Evolutionary conservation across 1,284 basidiomycete genomes (phyloP).

Genomic region (Cryptococcus floricola): DNA sequence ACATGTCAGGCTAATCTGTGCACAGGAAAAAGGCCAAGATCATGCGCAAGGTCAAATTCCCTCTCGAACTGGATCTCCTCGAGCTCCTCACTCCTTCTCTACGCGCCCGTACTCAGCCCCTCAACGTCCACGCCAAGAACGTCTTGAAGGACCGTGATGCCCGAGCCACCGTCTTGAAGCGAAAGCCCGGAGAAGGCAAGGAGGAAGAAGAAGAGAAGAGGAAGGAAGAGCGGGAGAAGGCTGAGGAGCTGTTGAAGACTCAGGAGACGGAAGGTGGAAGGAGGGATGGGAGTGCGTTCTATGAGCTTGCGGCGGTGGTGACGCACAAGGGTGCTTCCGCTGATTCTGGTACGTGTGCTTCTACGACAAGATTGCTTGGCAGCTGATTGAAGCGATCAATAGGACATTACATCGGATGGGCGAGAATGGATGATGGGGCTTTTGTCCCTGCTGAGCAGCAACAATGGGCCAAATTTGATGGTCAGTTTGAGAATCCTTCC

Average conservation of each 20-base stretch:
- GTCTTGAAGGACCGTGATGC: constrained; percentile 80
- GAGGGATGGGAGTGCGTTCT: constrained; percentile 31
- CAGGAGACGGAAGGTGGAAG: constrained; percentile 12
- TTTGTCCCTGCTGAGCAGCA: constrained; percentile 35
- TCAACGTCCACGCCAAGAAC: constrained; percentile 68
- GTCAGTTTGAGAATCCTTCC: constrained; percentile 19
- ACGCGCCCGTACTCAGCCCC: constrained; percentile 64
- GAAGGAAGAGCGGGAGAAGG: constrained; percentile 25
- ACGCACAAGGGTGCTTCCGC: constrained; percentile 96
- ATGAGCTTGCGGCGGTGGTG: constrained; percentile 68
- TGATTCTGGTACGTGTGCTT: constrained; percentile 59
- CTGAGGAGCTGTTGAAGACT: constrained; percentile 34
- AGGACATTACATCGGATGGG: constrained; percentile 83
- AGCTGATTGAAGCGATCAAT: background rate
- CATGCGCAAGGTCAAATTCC: constrained; percentile 94
- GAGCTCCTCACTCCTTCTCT: constrained; percentile 80
- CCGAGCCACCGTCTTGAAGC: constrained; percentile 74
- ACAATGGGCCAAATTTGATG: constrained; percentile 68
- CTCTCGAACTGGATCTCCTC: constrained; percentile 69
- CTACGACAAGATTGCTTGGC: constrained; percentile 1
- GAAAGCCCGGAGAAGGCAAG: constrained; percentile 55
- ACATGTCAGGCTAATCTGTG: background rate
- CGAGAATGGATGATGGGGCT: constrained; percentile 30
- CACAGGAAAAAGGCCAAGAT: constrained; percentile 78
- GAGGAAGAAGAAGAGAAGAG: constrained; percentile 10